Evolutionary conservation across 495 filamentous ascomycete species (phyloP).

Genomic region (Penicillium angulare): DNA sequence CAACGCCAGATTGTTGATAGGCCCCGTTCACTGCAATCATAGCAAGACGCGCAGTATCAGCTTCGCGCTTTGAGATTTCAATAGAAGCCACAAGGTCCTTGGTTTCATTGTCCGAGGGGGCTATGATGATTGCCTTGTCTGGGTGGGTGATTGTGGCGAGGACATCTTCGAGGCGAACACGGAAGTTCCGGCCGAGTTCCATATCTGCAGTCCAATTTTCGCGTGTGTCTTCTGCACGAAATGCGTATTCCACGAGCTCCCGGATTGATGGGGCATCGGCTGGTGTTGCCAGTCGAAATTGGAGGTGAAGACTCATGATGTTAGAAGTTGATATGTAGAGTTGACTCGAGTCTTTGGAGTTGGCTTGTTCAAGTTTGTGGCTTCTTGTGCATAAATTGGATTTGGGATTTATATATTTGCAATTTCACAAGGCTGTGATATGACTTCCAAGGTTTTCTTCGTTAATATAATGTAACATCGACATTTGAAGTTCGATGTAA

Average conservation of each 20-base stretch:
- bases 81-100: constrained; percentile 33
- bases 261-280: constrained; percentile 28
- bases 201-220: constrained; percentile 39
- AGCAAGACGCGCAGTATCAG: constrained; percentile 32
- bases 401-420: no score
- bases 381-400: no score
- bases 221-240: constrained; percentile 37
- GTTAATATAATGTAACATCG: not conserved
- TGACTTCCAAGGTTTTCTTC: no score
- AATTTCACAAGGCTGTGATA: no score
- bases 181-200: constrained; percentile 30
- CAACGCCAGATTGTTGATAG: constrained; percentile 38
- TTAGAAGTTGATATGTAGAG: not conserved
- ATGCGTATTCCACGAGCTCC: constrained; percentile 39
- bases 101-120: constrained; percentile 10
- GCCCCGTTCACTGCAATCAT: constrained; percentile 40
- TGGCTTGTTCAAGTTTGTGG: no score
- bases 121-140: constrained; percentile 34
- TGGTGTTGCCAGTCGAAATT: constrained; percentile 29
- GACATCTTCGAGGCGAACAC: constrained; percentile 25
- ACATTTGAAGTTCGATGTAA: not conserved
- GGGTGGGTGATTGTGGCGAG: constrained; percentile 40
- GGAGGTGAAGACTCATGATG: constrained; percentile 7
- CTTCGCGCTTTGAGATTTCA: constrained; percentile 24
- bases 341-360: no score